phyloP scores from a whole-genome alignment of 2,329 filamentous ascomycete genomes.

The Colletotrichum lupini region DNA sequence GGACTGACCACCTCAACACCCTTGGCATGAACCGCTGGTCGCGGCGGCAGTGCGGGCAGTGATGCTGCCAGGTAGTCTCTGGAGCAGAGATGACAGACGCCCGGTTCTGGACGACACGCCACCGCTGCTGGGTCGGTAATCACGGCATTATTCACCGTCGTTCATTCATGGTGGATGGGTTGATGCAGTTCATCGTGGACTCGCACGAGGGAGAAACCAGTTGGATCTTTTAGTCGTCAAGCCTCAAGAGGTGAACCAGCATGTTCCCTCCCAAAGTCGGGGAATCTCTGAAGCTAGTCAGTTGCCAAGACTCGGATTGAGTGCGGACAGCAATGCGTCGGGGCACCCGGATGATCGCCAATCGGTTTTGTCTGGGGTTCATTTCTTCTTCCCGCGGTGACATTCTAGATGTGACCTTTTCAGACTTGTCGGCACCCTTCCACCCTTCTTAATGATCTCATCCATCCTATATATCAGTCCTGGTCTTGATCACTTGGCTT shows the following conservation, averaged over 20 bases:
- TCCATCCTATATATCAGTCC: not conserved
- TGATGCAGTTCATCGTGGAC: not conserved
- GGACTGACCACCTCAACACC: not conserved
- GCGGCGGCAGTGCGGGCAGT: not conserved
- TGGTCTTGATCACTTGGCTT: not conserved
- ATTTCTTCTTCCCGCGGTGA: not conserved
- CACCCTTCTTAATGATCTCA: not conserved
- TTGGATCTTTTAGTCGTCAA: not conserved
- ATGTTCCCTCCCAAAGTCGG: conserved; percentile 6
- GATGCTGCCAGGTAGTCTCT: not conserved
- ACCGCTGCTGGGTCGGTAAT: not conserved
- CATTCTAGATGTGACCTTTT: not conserved
- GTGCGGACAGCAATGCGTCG: conserved; percentile 5
- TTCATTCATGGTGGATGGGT: not conserved
- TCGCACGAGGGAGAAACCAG: not conserved
- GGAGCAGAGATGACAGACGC: not conserved
- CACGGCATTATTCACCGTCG: not conserved
- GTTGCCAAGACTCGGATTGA: not conserved
- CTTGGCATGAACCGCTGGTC: conserved; percentile 30
- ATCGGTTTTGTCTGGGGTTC: not conserved
- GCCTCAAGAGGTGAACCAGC: conserved; percentile 3
- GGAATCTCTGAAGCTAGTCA: conserved; percentile 3
- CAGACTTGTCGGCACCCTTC: not conserved
- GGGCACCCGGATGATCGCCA: conserved; percentile 6
- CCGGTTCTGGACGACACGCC: not conserved